Conservation (phyloP, 1,284 basidiomycete species). For the Erythrobasidium hasegawianum region DNA sequence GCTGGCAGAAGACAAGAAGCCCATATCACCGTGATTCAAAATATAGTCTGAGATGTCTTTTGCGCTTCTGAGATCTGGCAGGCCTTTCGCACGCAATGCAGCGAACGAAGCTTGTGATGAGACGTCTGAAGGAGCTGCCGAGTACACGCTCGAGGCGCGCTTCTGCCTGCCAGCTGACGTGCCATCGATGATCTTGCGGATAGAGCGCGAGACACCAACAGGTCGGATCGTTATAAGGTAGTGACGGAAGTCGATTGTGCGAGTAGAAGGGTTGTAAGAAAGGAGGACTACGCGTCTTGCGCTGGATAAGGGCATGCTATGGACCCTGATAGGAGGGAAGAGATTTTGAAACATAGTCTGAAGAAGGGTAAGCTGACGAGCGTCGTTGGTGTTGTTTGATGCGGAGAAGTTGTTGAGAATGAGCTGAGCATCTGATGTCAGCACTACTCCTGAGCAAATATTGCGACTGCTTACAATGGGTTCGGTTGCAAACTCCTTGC, state of each 20-base stretch:
- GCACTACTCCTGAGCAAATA: conserved; percentile 1
- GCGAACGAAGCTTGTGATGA: conserved; percentile 43
- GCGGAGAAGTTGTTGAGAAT: conserved; percentile 54
- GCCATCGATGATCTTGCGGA: conserved; percentile 83
- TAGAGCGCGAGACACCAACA: conserved; percentile 84
- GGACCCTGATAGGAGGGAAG: conserved; percentile 56
- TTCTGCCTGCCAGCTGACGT: conserved; percentile 48
- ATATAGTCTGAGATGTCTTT: conserved; percentile 95
- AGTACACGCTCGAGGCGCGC: conserved; percentile 34
- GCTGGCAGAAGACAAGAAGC: conserved; percentile 68
- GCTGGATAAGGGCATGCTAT: conserved; percentile 66
- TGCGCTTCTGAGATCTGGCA: conserved; percentile 79
- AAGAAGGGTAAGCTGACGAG: conserved; percentile 54
- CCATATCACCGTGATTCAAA: conserved; percentile 51
- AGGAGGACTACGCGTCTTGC: conserved; percentile 89
- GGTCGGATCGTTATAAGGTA: conserved; percentile 93
- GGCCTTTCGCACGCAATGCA: conserved; percentile 43
- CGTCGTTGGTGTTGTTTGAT: conserved; percentile 49
- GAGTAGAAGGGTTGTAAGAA: conserved; percentile 80
- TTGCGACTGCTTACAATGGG: conserved; percentile 62
- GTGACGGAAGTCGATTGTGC: conserved; percentile 89
- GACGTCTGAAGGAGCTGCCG: conserved; percentile 45
- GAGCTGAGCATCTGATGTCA: conserved; percentile 45
- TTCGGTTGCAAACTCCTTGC: conserved; percentile 78
- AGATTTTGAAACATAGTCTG: conserved; percentile 56